Base-by-base conservation (phyloP, 2,329 filamentous ascomycete genomes). In the Trichoderma harzianum region DNA sequence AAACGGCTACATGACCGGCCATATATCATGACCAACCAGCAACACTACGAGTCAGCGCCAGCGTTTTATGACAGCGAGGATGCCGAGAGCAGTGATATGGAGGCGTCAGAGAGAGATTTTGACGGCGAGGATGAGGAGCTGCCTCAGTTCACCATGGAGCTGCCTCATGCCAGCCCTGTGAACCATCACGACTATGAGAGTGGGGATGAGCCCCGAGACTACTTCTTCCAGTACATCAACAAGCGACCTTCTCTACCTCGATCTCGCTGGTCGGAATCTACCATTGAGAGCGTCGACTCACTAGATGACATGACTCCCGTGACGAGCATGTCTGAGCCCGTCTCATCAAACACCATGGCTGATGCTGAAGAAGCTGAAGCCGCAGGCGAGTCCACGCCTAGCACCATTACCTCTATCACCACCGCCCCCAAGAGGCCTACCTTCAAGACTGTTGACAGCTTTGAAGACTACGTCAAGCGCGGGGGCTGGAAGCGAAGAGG, bases 401-500 rank as follows among this genome's bases (percentile, higher is more conserved):
- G 72, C 70, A 78, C 80, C 70, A 79, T 82, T 61, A 79, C 80
- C 61, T 79, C 80, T 72, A 79, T 79, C 67, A 72, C 62, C 68
- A 75, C 74, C 7, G 73, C 77, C 12, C 77, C 79, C 21, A 77
- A 76, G 72, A 76, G 82, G 18, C 83, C 83, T n/a, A 78, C 79
- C 14, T 80, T 83, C 77, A 78, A 79, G 75, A 78, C 80, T 11
- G 76, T 80, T 62, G 80, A 82, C 76, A 79, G 78, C 72, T 79
- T 84, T 74, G 82, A 84, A 62, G 78, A 84, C 74, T 82, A 82
- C 43, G 78, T 83, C 74, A 83, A 83, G 78, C 80, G 81, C 18
- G 81, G 82, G 47, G 82, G 83, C 39, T 84, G 82, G 83, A 84
- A 84, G 79, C 78, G 83, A 69, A 78, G 82, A 14, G 83, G 82